Evolutionary conservation across 148 eudicot species (phyloP).

Genomic region (Vaccinium darrowii): DNA sequence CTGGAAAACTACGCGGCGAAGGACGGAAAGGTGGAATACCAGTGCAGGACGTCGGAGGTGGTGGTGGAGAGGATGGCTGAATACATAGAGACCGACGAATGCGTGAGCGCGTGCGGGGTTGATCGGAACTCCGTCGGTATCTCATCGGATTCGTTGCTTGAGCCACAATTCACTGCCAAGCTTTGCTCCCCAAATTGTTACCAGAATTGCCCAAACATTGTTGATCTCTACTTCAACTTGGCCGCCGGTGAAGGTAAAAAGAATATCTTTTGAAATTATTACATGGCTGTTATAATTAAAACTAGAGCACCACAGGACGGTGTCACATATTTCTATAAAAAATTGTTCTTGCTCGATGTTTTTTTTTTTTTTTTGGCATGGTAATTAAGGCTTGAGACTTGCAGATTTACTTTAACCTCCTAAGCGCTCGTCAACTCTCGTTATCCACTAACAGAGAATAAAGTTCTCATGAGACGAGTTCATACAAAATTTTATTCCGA

Average conservation of each 20-base stretch:
- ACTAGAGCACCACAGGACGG: too few species aligned
- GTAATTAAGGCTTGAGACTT: neutral
- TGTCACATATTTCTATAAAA: neutral
- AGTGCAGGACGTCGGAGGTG: slow-evolving; percentile 75
- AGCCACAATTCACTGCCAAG: slow-evolving; percentile 47
- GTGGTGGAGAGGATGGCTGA: slow-evolving; percentile 61
- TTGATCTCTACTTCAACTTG: slow-evolving; percentile 79
- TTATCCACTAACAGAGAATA: too few species aligned
- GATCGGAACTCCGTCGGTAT: slow-evolving; percentile 62
- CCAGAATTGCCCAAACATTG: slow-evolving; percentile 70
- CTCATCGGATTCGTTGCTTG: slow-evolving; percentile 66
- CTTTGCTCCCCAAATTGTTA: slow-evolving; percentile 69
- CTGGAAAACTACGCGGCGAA: slow-evolving; percentile 47
- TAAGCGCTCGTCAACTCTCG: neutral
- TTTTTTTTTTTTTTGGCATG: neutral
- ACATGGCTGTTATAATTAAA: neutral
- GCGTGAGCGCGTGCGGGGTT: slow-evolving; percentile 69
- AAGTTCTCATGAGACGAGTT: too few species aligned
- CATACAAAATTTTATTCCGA: neutral
- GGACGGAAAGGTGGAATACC: slow-evolving; percentile 41
- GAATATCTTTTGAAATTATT: neutral
- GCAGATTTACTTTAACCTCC: neutral
- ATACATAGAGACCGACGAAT: slow-evolving; percentile 63
- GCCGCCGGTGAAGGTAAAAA: slow-evolving; percentile 80
- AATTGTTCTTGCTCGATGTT: neutral